phyloP scores from a whole-genome alignment of 768 basidiomycete genomes.

The Hemileccinum impolitum region DNA sequence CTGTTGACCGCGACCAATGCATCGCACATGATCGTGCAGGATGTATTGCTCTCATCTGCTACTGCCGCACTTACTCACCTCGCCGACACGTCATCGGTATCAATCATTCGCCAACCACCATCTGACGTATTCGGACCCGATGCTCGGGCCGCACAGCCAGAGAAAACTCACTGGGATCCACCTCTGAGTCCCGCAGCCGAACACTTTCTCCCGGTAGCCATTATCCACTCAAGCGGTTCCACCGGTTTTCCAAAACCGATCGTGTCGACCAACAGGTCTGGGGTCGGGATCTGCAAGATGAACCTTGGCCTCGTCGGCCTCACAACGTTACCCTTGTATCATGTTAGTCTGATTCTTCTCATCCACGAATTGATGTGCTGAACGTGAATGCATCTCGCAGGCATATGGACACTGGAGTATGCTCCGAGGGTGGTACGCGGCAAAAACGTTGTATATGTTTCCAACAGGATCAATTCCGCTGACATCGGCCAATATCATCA shows the following conservation, averaged over 20 bases:
- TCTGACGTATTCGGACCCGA: slow-evolving; percentile 14
- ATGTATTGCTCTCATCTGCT: slow-evolving; percentile 13
- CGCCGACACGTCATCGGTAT: slow-evolving; percentile 18
- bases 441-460: slow-evolving; percentile 43
- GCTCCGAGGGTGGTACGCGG: slow-evolving; percentile 43
- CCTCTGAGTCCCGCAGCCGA: slow-evolving; percentile 21
- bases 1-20: slow-evolving; percentile 32
- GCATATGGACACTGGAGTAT: slow-evolving; percentile 24
- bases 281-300: slow-evolving; percentile 34
- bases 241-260: slow-evolving; percentile 52
- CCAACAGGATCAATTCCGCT: slow-evolving; percentile 40
- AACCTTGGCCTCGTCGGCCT: slow-evolving; percentile 24
- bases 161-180: slow-evolving; percentile 22
- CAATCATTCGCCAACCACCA: slow-evolving; percentile 21
- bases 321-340: slow-evolving; percentile 30
- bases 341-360: slow-evolving; percentile 21
- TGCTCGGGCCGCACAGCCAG: slow-evolving; percentile 15
- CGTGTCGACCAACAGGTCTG: slow-evolving; percentile 33
- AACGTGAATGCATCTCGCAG: slow-evolving; percentile 3
- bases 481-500: slow-evolving; percentile 43
- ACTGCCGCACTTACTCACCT: slow-evolving; percentile 15
- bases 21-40: slow-evolving; percentile 24
- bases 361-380: too few relatives aligned
- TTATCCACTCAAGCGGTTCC: slow-evolving; percentile 31
- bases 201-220: slow-evolving; percentile 16